Base-by-base conservation (phyloP, 805 yeast species). In the Pichia scutulata region DNA sequence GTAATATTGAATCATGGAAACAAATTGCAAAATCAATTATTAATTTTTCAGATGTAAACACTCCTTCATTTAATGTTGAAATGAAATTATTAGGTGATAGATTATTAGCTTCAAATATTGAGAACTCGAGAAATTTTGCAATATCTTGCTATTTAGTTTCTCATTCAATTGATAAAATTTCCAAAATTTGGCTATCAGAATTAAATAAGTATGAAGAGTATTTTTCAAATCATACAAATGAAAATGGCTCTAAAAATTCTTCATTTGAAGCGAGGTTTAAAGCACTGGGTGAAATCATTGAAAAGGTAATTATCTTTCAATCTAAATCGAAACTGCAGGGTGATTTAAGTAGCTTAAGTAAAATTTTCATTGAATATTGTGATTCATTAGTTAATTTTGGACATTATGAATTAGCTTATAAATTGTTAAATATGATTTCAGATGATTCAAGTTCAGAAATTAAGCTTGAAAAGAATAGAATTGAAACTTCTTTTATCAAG, bases 101-200 rank as follows among this genome's bases (percentile, higher is more conserved):
- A 57, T 68, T 93, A 22, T 68, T 80, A 47, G 61, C 66, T 1
- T 70, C 76, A 7, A 70, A 73, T 22, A 41, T 62, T 22, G 55
- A 65, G 33, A 56, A 60, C 23, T 68, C 77, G 49, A 80, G 97
- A 65, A 80, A 82, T 59, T 77, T 82, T 62, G 96, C 99, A 2
- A 71, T 92, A 43, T 66, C 78, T 33, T 81, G 89, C 55, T 93
- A 83, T 65, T 72, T 89, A 56, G 86, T 89, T 21, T 96, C 96
- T 28, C 78, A 81, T 42, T 82, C 93, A 4, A 72, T 89, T 47
- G 95, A 85, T 54, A 86, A 83, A 61, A 82, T 89, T 44, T 79
- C 95, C 5, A 66, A 72, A 13, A 78, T 93, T 55, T 93, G 99
- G 99, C 75, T 87, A 47, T 72, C 79, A 25, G 99, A 93, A 66